Evolutionary conservation across 1,284 basidiomycete species (phyloP).

Genomic region (Porodaedalea pini): DNA sequence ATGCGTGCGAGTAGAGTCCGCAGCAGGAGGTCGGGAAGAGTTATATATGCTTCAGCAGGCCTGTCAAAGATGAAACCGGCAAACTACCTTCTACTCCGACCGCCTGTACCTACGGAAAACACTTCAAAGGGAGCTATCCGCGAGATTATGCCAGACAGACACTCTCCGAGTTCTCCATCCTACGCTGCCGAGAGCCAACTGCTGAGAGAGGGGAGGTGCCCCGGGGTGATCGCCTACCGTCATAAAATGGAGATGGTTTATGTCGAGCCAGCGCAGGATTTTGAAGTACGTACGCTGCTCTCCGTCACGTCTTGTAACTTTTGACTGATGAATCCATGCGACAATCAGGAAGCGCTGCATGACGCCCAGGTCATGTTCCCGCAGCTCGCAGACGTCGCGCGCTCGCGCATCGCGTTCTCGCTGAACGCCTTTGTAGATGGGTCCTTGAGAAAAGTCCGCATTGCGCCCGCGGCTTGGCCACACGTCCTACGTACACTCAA

Average conservation of each 20-base stretch:
- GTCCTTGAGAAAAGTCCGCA: constrained; percentile 38
- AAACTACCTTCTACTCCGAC: too few relatives aligned
- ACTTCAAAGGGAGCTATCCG: too few relatives aligned
- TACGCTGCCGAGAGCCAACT: too few relatives aligned
- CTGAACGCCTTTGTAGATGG: constrained; percentile 36
- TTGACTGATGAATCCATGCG: neutral
- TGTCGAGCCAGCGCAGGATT: constrained; percentile 44
- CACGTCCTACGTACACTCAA: constrained; percentile 41
- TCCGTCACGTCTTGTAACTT: neutral
- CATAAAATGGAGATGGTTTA: constrained; percentile 45
- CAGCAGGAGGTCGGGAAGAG: too few relatives aligned
- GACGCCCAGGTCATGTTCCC: constrained; percentile 47
- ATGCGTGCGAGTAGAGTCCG: too few relatives aligned
- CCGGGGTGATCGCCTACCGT: constrained; percentile 52
- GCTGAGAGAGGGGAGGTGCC: too few relatives aligned
- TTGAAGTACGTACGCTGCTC: constrained; percentile 37
- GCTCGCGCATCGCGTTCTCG: constrained; percentile 45
- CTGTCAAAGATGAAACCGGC: too few relatives aligned
- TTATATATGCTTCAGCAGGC: too few relatives aligned
- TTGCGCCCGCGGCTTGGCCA: constrained; percentile 56
- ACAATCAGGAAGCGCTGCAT: constrained; percentile 52
- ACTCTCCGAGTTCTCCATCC: too few relatives aligned
- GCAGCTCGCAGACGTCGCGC: constrained; percentile 38
- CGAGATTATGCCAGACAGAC: too few relatives aligned
- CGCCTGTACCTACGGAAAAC: too few relatives aligned